Evolutionary conservation across 73 alveolate genomes (phyloP).

Genomic region (Paraurostyla sp.): DNA sequence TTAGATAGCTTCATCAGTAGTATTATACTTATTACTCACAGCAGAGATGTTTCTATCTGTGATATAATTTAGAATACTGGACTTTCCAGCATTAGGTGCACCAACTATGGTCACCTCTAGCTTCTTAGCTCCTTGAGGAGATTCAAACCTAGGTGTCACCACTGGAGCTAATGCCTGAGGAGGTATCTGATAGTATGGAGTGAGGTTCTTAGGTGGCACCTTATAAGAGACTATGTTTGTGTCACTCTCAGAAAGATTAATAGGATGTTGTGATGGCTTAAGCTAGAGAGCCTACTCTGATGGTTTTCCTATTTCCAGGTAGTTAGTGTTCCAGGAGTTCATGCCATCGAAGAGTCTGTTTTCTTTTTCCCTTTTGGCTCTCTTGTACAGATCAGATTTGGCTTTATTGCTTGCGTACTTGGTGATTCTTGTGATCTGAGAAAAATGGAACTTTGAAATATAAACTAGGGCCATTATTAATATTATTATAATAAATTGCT

Average conservation of each 20-base stretch:
- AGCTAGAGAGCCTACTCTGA: neutral
- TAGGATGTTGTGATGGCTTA: conserved; percentile 66
- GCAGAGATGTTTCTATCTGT: conserved; percentile 48
- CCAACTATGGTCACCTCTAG: conserved; percentile 60
- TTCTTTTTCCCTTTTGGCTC: neutral
- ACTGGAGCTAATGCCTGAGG: conserved; percentile 47
- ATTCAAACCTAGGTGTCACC: neutral
- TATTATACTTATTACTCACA: conserved; percentile 39
- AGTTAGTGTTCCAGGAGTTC: conserved; percentile 32
- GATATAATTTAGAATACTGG: conserved; percentile 43
- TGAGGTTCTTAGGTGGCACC: conserved; percentile 59
- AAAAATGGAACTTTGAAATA: neutral
- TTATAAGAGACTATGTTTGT: conserved; percentile 61
- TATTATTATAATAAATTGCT: neutral
- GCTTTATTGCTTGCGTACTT: neutral
- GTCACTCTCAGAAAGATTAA: conserved; percentile 52
- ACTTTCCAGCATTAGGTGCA: conserved; percentile 79
- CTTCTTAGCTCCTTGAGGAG: conserved; percentile 62
- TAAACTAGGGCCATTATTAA: conserved; percentile 11
- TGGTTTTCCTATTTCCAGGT: neutral
- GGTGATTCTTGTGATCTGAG: neutral
- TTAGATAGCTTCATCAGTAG: conserved; percentile 66
- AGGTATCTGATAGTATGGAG: conserved; percentile 61
- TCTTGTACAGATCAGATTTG: neutral
- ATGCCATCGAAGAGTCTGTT: conserved; percentile 55